These are phyloP conservation scores for Yamagishiella unicocca DNA, from an alignment of 139 green algal genomes.

Conservation along the genomic window DNA sequence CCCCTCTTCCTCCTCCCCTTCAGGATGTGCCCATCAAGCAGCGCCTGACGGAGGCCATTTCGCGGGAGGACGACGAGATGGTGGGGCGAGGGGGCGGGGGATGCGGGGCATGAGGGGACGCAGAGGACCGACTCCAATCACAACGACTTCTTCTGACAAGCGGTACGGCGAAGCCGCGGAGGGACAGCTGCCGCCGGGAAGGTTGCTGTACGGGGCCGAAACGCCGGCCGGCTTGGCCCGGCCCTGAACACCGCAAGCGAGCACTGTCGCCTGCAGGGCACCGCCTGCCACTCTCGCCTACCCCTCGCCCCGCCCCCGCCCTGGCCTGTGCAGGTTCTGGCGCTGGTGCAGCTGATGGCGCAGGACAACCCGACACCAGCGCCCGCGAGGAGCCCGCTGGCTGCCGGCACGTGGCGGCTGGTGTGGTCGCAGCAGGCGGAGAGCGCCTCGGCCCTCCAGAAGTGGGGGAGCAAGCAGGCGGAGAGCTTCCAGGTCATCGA, in stretches of 20 bases:
- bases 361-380: conserved; percentile 46
- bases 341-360: conserved; percentile 47
- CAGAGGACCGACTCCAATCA: too few relatives aligned
- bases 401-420: conserved; percentile 77
- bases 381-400: conserved; percentile 62
- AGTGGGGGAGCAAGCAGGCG: conserved; percentile 55
- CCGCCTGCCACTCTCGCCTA: too few relatives aligned
- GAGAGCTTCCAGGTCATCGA: conserved; percentile 68
- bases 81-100: background rate
- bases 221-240: too few relatives aligned
- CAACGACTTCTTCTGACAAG: too few relatives aligned
- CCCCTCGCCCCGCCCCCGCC: too few relatives aligned
- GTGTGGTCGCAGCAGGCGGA: conserved; percentile 78
- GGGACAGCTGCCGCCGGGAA: too few relatives aligned
- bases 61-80: conserved; percentile 40
- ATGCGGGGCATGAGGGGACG: too few relatives aligned
- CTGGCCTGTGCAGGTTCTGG: conserved; percentile 42
- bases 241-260: too few relatives aligned
- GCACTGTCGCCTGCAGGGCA: too few relatives aligned
- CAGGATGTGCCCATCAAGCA: conserved; percentile 65
- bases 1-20: background rate
- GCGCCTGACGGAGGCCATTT: conserved; percentile 64
- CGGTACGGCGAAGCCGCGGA: too few relatives aligned
- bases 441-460: conserved; percentile 77
- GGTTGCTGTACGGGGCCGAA: too few relatives aligned